Conservation (phyloP, 352 stramenopile species). For the Phytophthora megakarya region DNA sequence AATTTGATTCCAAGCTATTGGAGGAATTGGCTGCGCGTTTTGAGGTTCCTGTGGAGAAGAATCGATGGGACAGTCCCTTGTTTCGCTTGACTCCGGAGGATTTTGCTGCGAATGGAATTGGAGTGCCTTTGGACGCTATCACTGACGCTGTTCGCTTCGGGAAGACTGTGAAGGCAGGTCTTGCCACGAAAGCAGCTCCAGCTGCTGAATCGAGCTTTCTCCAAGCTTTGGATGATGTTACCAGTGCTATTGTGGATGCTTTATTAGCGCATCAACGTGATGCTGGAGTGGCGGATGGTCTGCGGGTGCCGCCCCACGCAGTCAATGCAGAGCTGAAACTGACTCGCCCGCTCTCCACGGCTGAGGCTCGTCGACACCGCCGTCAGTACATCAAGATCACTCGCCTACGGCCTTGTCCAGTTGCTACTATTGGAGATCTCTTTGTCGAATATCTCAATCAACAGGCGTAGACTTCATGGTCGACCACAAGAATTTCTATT, state of each 20-base stretch:
- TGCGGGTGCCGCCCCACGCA: conserved; percentile 43
- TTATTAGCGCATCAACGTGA: conserved; percentile 71
- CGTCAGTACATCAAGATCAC: conserved; percentile 87
- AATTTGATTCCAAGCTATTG: conserved; percentile 66
- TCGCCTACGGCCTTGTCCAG: conserved; percentile 56
- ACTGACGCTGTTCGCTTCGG: conserved; percentile 60
- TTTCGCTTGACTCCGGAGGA: conserved; percentile 66
- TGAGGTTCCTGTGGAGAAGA: conserved; percentile 91
- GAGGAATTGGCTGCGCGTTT: conserved; percentile 87
- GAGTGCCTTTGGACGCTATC: conserved; percentile 53
- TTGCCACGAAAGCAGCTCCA: conserved; percentile 64
- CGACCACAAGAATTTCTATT: conserved; percentile 11
- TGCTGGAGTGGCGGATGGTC: conserved; percentile 53
- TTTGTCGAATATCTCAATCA: conserved; percentile 85
- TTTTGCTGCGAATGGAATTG: conserved; percentile 41
- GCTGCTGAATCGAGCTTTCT: conserved; percentile 73
- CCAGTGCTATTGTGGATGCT: conserved; percentile 57
- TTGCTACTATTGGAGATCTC: conserved; percentile 56
- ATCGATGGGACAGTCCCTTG: conserved; percentile 94
- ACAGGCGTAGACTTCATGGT: conserved; percentile 43
- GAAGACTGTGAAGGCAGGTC: conserved; percentile 71
- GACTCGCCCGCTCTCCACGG: conserved; percentile 53
- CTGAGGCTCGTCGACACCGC: conserved; percentile 70
- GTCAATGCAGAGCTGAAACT: conserved; percentile 48
- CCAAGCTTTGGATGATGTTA: conserved; percentile 71